Base-by-base conservation (phyloP, 2,329 filamentous ascomycete genomes). In the Penicillium concentricum region DNA sequence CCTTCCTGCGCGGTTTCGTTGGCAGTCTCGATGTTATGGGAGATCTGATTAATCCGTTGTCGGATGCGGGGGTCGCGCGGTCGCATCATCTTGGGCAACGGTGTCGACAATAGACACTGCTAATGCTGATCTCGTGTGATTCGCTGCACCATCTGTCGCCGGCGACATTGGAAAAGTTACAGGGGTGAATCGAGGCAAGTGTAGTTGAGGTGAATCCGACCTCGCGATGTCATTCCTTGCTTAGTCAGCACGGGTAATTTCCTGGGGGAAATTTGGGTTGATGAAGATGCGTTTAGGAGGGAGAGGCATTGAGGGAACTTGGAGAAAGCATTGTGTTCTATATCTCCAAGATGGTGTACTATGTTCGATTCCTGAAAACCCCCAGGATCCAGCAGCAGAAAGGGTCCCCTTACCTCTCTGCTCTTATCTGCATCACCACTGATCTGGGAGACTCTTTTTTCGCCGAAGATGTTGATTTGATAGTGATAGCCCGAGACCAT, bases 1-100 rank as follows among this genome's bases (percentile, higher is more conserved):
- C 89, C 88, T 46, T 90, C 91, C 59, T 94, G 92, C n/a, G 93
- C 92, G 55, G 90, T 88, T 73, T 96, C 91, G 59, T 95, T 96
- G 45, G 91, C 91, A 32, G 89, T 84, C 76, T 97, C 93, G 75
- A 95, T 86, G 69, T 93, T 96, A 66, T 94, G 89, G 7, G 90
- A 88, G 72, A 97, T 88, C 71, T 94, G 91, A 73, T 97, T 95
- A 84, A 96, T 91, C 67, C 90, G 91, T 75, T 96, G 92, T 64
- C 92, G 91, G 74, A 96, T 86, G 69, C 92, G 90, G 59, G 92
- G 92, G 76, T 97, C 92, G 70, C 76, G 80, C 69, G 82, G 80
- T 64, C 83, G 81, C 75, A 85, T 86, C 82, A 84, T 86, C 64
- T 61, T 69, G 61, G 51, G 32, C 53, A 47, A 49, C 64, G 58